Conservation (phyloP, 2,329 filamentous ascomycete genomes). For the Aspergillus neoniger region DNA sequence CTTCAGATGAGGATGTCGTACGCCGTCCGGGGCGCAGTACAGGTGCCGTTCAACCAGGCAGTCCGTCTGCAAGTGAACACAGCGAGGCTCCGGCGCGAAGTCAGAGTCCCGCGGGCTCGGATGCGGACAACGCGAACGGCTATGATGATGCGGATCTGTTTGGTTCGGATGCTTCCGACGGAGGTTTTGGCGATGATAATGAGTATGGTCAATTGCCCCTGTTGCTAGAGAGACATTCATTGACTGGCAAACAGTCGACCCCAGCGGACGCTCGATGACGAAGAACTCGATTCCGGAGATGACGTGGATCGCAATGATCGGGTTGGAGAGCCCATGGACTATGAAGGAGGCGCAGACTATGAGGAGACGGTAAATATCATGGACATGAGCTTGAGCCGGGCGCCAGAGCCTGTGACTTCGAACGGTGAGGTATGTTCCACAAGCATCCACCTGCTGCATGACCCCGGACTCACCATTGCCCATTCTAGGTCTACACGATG, state of each 20-base stretch:
- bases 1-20: constrained; percentile 41
- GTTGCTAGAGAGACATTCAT: background rate
- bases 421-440: constrained; percentile 40
- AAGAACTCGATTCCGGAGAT: constrained; percentile 65
- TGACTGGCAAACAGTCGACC: constrained; percentile 29
- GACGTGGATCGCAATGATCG: constrained; percentile 61
- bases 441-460: background rate
- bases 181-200: constrained; percentile 34
- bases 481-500: constrained; percentile 58
- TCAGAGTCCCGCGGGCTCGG: constrained; percentile 30
- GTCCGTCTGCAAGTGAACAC: constrained; percentile 26
- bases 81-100: constrained; percentile 17
- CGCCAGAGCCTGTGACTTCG: constrained; percentile 56
- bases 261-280: constrained; percentile 58
- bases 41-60: constrained; percentile 25
- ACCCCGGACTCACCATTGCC: constrained; percentile 1
- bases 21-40: constrained; percentile 36
- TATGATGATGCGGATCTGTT: constrained; percentile 48
- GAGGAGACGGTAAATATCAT: constrained; percentile 54
- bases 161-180: constrained; percentile 49
- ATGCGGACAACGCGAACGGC: constrained; percentile 37
- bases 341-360: constrained; percentile 43
- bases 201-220: constrained; percentile 29
- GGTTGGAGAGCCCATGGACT: constrained; percentile 47
- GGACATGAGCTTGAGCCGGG: constrained; percentile 59